Conservation (phyloP, 2,329 filamentous ascomycete genomes). For the Leptographium wingfieldii region DNA sequence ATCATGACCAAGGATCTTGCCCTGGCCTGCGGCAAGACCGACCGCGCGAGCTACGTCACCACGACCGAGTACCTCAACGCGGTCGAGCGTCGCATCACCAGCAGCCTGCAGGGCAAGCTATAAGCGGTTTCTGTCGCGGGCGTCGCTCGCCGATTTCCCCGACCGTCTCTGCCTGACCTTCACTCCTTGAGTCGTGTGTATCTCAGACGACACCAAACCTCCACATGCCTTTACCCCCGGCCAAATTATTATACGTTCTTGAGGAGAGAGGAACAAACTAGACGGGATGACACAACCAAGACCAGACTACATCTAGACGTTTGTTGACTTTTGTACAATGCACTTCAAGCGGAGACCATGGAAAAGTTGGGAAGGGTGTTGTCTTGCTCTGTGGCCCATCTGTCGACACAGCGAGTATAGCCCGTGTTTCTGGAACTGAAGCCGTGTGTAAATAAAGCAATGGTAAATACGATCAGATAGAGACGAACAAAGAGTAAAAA, state of each 20-base stretch:
- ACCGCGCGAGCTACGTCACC: slow-evolving; percentile 75
- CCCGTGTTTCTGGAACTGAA: background rate
- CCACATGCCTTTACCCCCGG: background rate
- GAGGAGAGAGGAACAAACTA: background rate
- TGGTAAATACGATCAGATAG: background rate
- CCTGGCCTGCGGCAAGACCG: slow-evolving; percentile 83
- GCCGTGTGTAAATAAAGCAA: background rate
- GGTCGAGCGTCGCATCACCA: slow-evolving; percentile 81
- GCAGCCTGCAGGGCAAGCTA: slow-evolving; percentile 64
- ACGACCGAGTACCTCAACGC: slow-evolving; percentile 85
- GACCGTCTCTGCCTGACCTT: background rate
- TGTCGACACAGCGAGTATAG: background rate
- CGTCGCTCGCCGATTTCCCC: background rate
- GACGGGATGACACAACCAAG: background rate
- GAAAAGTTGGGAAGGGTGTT: background rate
- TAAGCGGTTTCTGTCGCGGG: slow-evolving; percentile 23
- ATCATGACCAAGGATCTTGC: slow-evolving; percentile 99
- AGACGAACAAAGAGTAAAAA: background rate
- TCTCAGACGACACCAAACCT: background rate
- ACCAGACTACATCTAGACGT: background rate
- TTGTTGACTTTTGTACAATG: background rate
- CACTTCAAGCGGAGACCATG: too few relatives aligned
- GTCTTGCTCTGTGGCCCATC: background rate
- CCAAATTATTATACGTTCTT: too few relatives aligned
- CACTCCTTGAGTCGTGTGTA: background rate